Conservation (phyloP, 306 rosid species). For the Quillaja saponaria region DNA sequence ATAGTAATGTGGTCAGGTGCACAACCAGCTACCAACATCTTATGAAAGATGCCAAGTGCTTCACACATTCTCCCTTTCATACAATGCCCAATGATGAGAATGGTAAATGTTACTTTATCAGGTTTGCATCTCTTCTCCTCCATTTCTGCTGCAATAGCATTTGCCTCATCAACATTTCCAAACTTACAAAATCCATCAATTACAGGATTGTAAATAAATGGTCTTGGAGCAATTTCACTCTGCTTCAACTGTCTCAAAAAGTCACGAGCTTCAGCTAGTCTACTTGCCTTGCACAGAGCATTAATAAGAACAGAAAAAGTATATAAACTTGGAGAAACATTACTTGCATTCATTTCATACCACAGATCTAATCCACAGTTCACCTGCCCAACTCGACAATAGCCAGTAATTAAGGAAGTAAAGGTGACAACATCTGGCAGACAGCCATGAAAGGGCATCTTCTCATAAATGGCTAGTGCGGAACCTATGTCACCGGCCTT, state of each 20-base stretch:
- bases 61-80: constrained; percentile 80
- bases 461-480: constrained; percentile 53
- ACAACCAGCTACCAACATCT: constrained; percentile 69
- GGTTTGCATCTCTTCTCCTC: constrained; percentile 64
- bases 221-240: constrained; percentile 46
- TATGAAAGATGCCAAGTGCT: constrained; percentile 69
- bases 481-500: constrained; percentile 63
- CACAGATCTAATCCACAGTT: constrained; percentile 62
- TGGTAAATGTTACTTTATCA: constrained; percentile 78
- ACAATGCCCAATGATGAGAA: constrained; percentile 83
- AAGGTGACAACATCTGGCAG: constrained; percentile 64
- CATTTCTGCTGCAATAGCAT: constrained; percentile 67
- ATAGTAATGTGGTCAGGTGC: constrained; percentile 68
- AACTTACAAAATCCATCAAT: constrained; percentile 84
- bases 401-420: constrained; percentile 72
- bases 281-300: constrained; percentile 70
- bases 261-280: constrained; percentile 66
- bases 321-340: constrained; percentile 54
- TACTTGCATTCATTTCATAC: constrained; percentile 61
- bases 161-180: constrained; percentile 84
- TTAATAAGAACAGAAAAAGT: constrained; percentile 72
- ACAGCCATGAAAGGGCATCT: constrained; percentile 55
- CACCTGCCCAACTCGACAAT: constrained; percentile 63
- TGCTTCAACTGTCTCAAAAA: constrained; percentile 54
- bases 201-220: constrained; percentile 79